These are phyloP conservation scores for Pestalotiopsis sp. DNA, from an alignment of 2,329 filamentous ascomycete genomes.

Conservation along the genomic window DNA sequence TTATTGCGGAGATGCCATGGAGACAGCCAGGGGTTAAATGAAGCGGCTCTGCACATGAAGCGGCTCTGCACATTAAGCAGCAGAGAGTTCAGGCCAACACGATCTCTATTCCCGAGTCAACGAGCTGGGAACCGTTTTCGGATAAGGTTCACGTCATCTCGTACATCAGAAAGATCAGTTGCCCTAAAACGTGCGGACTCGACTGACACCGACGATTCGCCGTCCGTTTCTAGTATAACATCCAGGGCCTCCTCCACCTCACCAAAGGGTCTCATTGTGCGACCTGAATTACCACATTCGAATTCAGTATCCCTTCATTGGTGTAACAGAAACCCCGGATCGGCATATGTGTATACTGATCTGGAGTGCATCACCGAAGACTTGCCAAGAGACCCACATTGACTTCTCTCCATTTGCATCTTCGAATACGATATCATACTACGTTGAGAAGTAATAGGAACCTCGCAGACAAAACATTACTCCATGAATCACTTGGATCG, in stretches of 20 bases:
- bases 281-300: background rate
- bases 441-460: background rate
- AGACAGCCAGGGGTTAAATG: background rate
- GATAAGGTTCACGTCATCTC: background rate
- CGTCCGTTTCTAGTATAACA: background rate
- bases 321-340: background rate
- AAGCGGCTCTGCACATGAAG: background rate
- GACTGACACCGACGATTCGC: background rate
- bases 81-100: background rate
- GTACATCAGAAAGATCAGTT: background rate
- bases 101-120: background rate
- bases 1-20: background rate
- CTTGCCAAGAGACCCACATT: background rate
- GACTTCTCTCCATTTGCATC: background rate
- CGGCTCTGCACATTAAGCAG: background rate
- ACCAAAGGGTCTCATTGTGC: background rate
- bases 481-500: background rate
- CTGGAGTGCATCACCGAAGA: background rate
- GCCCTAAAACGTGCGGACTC: background rate
- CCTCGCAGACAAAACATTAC: background rate
- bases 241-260: background rate
- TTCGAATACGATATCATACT: background rate
- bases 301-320: background rate
- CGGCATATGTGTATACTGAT: background rate
- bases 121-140: background rate